These are phyloP conservation scores for Plasmodium coatneyi DNA, from an alignment of 169 alveolate genomes.

Conservation along the genomic window DNA sequence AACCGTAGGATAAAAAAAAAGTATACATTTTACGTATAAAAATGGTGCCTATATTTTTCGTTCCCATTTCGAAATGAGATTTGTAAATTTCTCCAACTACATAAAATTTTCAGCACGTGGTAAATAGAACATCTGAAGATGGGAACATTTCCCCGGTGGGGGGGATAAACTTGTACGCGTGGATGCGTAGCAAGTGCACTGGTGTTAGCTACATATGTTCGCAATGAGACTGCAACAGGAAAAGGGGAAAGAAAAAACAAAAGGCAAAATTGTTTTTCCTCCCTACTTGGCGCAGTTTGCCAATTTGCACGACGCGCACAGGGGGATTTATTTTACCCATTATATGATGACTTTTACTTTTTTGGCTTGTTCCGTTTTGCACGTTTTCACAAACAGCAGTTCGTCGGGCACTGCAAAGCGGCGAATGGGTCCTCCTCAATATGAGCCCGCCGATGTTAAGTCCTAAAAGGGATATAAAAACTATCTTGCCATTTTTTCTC, in stretches of 20 bases:
- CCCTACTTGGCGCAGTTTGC: background rate
- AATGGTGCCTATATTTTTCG: background rate
- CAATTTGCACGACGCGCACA: background rate
- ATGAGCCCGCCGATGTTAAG: background rate
- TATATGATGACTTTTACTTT: background rate
- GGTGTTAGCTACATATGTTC: background rate
- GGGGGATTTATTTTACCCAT: background rate
- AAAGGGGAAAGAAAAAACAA: background rate
- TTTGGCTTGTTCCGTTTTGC: background rate
- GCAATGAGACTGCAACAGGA: background rate
- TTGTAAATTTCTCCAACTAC: background rate
- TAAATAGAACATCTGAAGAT: background rate
- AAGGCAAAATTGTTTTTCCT: background rate
- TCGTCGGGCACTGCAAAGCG: background rate
- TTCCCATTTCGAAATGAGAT: background rate
- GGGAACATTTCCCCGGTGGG: background rate
- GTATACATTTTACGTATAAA: background rate
- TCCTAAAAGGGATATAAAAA: background rate
- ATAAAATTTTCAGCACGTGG: background rate
- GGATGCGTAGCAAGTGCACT: background rate
- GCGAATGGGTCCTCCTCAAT: background rate
- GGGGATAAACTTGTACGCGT: background rate
- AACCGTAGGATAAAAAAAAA: background rate
- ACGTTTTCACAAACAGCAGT: background rate
- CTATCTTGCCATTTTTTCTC: background rate